Evolutionary conservation across 164 flowering plant genomes (phyloP).

Genomic region (Aristolochia fimbriata): DNA sequence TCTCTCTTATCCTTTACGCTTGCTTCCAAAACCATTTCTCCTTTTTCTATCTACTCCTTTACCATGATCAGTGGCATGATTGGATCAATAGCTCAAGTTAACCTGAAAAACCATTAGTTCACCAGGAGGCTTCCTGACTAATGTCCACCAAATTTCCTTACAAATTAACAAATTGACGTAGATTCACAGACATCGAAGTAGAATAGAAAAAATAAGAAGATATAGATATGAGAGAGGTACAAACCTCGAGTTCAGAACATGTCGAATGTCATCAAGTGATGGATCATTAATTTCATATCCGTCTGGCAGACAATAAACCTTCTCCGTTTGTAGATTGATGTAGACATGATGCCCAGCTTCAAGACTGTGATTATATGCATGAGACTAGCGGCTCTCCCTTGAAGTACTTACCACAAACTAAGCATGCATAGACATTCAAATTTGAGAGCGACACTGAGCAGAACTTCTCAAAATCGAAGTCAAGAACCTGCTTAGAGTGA

Average conservation of each 20-base stretch:
- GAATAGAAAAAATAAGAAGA: too few species aligned
- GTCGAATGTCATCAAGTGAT: conserved; percentile 90
- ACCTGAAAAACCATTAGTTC: too few species aligned
- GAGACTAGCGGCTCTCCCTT: conserved; percentile 92
- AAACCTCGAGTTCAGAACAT: conserved; percentile 89
- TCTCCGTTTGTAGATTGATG: conserved; percentile 85
- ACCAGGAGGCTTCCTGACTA: too few species aligned
- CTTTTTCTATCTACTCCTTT: too few species aligned
- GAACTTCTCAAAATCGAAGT: conserved; percentile 95
- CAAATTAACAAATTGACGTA: too few species aligned
- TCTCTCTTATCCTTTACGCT: too few species aligned
- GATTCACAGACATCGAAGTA: too few species aligned
- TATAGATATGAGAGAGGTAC: too few species aligned
- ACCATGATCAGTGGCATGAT: too few species aligned
- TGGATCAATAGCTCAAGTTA: too few species aligned
- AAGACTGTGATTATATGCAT: conserved; percentile 95
- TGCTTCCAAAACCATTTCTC: too few species aligned
- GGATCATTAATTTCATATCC: conserved; percentile 95
- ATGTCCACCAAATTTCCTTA: too few species aligned
- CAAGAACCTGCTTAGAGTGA: conserved; percentile 56
- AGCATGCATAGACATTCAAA: conserved; percentile 91
- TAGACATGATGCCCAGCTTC: conserved; percentile 99
- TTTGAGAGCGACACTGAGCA: conserved; percentile 93
- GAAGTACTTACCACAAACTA: conserved; percentile 98
- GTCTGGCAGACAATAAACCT: conserved; percentile 95